A percentile compares a stretch with the other conserved stretches of the same genome.
These are phyloP conservation scores for Graphilbum ipis-grandicollis DNA, from an alignment of 2,329 filamentous ascomycete genomes.

Conservation along the genomic window DNA sequence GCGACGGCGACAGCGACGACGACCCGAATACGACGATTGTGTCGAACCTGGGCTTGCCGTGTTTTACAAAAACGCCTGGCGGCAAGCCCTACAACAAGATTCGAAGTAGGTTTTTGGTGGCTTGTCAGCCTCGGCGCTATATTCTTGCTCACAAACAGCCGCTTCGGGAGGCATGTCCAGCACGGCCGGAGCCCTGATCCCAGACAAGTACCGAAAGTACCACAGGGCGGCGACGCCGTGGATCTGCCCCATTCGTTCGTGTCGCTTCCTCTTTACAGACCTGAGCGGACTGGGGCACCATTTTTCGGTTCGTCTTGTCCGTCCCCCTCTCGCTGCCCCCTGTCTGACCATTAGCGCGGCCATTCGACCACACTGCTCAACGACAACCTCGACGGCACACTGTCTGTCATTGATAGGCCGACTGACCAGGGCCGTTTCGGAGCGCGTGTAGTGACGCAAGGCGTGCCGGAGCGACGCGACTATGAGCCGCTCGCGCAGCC, in stretches of 20 bases:
- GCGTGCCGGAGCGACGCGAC: background rate
- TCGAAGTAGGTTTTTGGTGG: slow-evolving; percentile 3
- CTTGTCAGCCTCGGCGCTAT: no score
- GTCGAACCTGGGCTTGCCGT: background rate
- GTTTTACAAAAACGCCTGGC: background rate
- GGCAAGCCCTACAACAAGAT: slow-evolving; percentile 1
- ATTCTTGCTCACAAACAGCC: slow-evolving; percentile 1
- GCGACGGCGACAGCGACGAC: background rate
- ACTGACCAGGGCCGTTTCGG: background rate
- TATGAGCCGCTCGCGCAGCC: background rate
- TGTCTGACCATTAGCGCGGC: background rate
- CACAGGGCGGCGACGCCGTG: background rate
- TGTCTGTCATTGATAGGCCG: background rate
- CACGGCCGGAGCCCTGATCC: background rate
- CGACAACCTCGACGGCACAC: slow-evolving; percentile 3
- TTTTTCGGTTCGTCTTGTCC: slow-evolving; percentile 1
- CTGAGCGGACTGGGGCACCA: slow-evolving; percentile 3
- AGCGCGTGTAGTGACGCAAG: background rate
- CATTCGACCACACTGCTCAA: background rate
- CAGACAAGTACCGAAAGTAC: slow-evolving; percentile 3
- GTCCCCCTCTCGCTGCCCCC: background rate
- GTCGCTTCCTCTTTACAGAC: slow-evolving; percentile 1
- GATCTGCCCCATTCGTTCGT: slow-evolving; percentile 7
- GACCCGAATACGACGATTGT: background rate
- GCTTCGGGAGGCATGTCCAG: background rate